Evolutionary conservation across 139 green algal genomes (phyloP).

Genomic region (Picochlorum sp.): DNA sequence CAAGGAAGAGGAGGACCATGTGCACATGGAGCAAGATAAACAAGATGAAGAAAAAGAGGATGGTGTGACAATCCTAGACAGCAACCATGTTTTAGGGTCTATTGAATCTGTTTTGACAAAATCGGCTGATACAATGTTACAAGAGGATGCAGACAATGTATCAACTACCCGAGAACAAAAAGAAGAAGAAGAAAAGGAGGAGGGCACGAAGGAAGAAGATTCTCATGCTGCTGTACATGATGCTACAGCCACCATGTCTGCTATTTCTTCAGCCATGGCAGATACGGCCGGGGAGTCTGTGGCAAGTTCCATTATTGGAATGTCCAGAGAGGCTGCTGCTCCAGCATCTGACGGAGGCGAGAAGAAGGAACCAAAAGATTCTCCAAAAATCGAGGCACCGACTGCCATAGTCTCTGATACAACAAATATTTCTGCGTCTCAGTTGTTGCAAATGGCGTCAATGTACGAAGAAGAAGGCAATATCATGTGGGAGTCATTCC

Average conservation of each 20-base stretch:
- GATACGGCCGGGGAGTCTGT: constrained; percentile 12
- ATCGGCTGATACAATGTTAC: constrained; percentile 12
- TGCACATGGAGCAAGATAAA: no score
- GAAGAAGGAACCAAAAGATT: neutral
- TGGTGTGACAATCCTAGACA: constrained; percentile 15
- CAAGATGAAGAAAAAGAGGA: neutral
- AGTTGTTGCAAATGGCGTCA: constrained; percentile 13
- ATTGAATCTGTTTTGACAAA: constrained; percentile 27
- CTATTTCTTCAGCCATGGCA: constrained; percentile 13
- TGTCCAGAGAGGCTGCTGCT: constrained; percentile 14
- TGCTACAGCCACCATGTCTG: neutral
- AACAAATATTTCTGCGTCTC: neutral
- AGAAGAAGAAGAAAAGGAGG: neutral
- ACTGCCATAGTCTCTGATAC: neutral
- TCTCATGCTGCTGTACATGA: neutral
- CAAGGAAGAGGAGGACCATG: neutral
- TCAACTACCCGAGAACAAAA: neutral
- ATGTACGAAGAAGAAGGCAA: constrained; percentile 3
- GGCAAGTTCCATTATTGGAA: neutral
- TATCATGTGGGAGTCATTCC: constrained; percentile 13
- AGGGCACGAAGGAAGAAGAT: neutral
- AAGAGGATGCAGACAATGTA: neutral
- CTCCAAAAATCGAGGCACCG: neutral
- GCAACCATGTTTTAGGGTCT: constrained; percentile 15
- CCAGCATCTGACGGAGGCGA: neutral